phyloP scores from a whole-genome alignment of 225 moss, liverwort and hornwort species.

The Pseudisothecium myosuroides region DNA sequence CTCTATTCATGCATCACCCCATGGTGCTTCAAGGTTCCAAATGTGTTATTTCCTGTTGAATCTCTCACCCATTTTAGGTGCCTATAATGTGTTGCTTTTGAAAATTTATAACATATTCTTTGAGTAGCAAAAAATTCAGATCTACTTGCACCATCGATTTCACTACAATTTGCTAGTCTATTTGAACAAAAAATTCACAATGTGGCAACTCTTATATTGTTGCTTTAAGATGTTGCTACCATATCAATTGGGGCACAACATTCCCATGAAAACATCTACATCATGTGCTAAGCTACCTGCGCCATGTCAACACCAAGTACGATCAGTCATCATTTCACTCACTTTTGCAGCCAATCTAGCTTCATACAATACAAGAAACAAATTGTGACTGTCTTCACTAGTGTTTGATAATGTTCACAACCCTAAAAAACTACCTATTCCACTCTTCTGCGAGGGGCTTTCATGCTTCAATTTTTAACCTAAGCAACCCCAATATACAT shows the following conservation, averaged over 20 bases:
- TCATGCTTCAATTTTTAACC: background rate
- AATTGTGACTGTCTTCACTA: background rate
- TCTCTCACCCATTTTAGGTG: background rate
- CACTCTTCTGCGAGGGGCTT: background rate
- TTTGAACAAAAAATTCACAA: background rate
- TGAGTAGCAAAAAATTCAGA: fast-evolving
- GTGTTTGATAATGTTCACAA: background rate
- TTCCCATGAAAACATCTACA: background rate
- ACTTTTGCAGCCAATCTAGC: background rate
- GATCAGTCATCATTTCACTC: background rate
- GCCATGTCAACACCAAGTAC: background rate
- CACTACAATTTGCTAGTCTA: background rate
- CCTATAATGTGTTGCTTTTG: fast-evolving
- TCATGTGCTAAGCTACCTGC: background rate
- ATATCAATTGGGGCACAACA: background rate
- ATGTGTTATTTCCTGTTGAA: background rate
- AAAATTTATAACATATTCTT: background rate
- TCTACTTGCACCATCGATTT: background rate
- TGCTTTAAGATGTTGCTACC: background rate
- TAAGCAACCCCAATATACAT: background rate
- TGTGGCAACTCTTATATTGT: background rate
- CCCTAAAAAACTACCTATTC: background rate
- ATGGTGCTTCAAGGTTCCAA: background rate
- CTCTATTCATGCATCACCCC: background rate
- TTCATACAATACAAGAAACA: background rate